Conservation (phyloP, 2,329 filamentous ascomycete species). For the Xenoacremonium recifei region DNA sequence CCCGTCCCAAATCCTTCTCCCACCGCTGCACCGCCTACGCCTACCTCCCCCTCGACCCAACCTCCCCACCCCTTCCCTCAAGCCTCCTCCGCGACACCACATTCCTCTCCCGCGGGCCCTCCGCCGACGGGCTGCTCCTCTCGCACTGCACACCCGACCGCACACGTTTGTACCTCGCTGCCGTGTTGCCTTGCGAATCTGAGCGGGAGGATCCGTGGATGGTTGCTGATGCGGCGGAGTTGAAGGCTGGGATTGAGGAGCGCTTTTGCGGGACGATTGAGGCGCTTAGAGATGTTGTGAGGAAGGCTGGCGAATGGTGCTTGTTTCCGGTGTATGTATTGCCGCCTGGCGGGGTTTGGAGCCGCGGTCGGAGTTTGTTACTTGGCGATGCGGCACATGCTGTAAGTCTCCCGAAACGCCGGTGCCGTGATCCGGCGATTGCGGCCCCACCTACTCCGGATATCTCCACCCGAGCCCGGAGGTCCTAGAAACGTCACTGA, state of each 20-base stretch:
- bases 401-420: constrained; percentile 10
- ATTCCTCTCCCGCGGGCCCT: constrained; percentile 16
- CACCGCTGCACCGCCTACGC: constrained; percentile 27
- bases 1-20: constrained; percentile 30
- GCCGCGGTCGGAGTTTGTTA: constrained; percentile 41
- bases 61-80: constrained; percentile 19
- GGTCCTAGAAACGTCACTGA: background rate
- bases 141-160: constrained; percentile 18
- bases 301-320: constrained; percentile 24
- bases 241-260: constrained; percentile 14
- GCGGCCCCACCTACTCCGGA: no score
- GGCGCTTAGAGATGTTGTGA: constrained; percentile 17
- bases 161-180: constrained; percentile 15
- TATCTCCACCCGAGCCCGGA: no score
- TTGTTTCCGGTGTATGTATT: constrained; percentile 37
- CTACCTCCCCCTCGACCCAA: constrained; percentile 19
- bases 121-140: constrained; percentile 19
- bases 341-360: constrained; percentile 32
- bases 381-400: constrained; percentile 59
- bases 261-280: constrained; percentile 14
- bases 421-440: no score
- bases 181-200: constrained; percentile 20
- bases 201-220: constrained; percentile 21
- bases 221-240: constrained; percentile 16
- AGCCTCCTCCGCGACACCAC: constrained; percentile 20